phyloP scores from a whole-genome alignment of 2,329 filamentous ascomycete genomes.

The Coleophoma crateriformis region DNA sequence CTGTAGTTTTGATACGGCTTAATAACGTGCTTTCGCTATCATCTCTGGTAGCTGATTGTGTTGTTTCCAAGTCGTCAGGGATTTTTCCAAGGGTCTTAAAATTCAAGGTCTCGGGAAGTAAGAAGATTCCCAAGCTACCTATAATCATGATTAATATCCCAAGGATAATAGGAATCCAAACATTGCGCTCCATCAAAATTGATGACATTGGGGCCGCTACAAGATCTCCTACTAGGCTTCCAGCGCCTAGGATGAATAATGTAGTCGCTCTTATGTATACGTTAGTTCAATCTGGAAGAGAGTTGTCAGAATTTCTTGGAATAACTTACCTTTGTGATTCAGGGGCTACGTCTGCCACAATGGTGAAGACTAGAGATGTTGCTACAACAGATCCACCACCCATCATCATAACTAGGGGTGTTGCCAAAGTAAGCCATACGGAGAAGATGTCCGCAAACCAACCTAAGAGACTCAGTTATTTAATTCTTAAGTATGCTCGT shows the following conservation, averaged over 20 bases:
- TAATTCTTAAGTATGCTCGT: too few species aligned
- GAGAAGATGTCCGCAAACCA: constrained; percentile 9
- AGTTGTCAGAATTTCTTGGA: too few species aligned
- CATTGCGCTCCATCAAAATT: constrained; percentile 23
- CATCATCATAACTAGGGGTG: constrained; percentile 19
- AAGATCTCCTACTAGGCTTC: constrained; percentile 23
- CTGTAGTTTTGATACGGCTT: too few species aligned
- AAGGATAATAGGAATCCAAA: constrained; percentile 8
- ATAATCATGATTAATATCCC: constrained; percentile 3
- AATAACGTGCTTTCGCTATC: too few species aligned
- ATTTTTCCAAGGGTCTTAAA: not conserved
- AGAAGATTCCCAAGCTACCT: constrained; percentile 6
- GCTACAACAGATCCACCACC: constrained; percentile 29
- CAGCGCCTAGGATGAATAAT: constrained; percentile 19
- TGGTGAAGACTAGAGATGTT: constrained; percentile 23
- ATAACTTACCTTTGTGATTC: constrained; percentile 20
- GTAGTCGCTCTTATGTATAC: constrained; percentile 20
- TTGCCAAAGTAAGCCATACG: constrained; percentile 23
- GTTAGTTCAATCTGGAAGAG: too few species aligned
- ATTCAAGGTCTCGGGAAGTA: constrained; percentile 17
- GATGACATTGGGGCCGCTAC: constrained; percentile 27
- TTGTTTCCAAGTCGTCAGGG: too few species aligned
- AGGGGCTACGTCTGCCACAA: constrained; percentile 28
- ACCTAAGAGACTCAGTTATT: not conserved
- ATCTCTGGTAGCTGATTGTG: too few species aligned